Base-by-base conservation (phyloP, 352 stramenopile genomes). In the Phytophthora cryptogea region DNA sequence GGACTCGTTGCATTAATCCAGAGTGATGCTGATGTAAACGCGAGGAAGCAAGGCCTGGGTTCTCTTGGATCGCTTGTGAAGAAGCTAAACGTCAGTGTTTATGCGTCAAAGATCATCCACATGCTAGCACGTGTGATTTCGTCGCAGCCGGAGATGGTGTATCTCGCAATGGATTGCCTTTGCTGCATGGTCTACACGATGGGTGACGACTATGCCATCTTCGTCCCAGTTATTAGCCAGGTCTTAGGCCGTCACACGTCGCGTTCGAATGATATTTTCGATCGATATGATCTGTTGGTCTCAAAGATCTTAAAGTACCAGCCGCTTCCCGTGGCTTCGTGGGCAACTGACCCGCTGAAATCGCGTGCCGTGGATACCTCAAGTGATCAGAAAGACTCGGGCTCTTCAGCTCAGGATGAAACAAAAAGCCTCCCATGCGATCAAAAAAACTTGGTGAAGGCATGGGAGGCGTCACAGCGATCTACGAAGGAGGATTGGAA, bases 401-500 rank as follows among this genome's bases (percentile, higher is more conserved):
- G 46, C 17, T 58, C 55, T 17, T 60, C 63, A 14, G 46, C 54
- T 2, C 55, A 68, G 51, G 85, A 94, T 45, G 86, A 94, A 63
- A 78, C 76, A 2, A 95, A 91, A 46, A 89, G 66, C 36, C 56
- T 94, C 16, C 86, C 86, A 14, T 92, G 83, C 48, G 84, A 95
- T 44, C 85, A 95, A 57, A 80, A 80, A 37, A 90, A 93, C 47
- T 62, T 96, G 17, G 81, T 90, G 70, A 93, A 94, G 44, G 87
- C 87, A 8, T 96, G 87, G 87, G 87, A 96, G 40, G 76, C 82
- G 36, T 89, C 85, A 8, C 85, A 96, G 43, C 78, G 86, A 42
- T 88, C 80, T 10, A 96, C 85, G 9, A 94, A 94, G 46, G 87
- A 96, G 56, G 98, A 99, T 65, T 99, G 97, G 97, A 96, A 94